Conservation (phyloP, 257 asterid genomes). For the Cinchona pubescens region DNA sequence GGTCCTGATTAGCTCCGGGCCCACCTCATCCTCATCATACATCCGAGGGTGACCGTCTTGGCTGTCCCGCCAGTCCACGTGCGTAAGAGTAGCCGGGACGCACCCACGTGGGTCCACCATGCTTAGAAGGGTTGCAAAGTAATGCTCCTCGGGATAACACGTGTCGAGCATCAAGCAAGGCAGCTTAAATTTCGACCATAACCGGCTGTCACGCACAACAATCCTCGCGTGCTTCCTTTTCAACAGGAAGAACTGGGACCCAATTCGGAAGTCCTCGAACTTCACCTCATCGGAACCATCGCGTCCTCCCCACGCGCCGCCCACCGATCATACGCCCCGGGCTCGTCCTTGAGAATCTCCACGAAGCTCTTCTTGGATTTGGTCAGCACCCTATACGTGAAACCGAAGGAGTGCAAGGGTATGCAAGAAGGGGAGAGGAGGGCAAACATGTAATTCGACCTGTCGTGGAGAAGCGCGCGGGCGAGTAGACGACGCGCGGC, state of each 20-base stretch:
- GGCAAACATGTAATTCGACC: slow-evolving; percentile 61
- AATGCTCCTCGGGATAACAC: slow-evolving; percentile 92
- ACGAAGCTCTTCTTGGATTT: slow-evolving; percentile 52
- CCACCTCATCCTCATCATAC: slow-evolving; percentile 45
- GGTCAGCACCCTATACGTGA: slow-evolving; percentile 31
- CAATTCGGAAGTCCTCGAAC: slow-evolving; percentile 59
- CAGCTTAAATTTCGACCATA: slow-evolving; percentile 68
- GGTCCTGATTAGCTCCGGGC: slow-evolving; percentile 37
- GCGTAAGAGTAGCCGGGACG: slow-evolving; percentile 61
- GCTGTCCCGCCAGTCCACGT: slow-evolving; percentile 66
- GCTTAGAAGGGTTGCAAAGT: slow-evolving; percentile 64
- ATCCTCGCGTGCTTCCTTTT: slow-evolving; percentile 58
- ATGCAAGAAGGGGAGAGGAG: slow-evolving; percentile 63
- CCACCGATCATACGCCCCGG: slow-evolving; percentile 62
- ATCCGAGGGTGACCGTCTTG: slow-evolving; percentile 62
- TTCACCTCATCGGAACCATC: slow-evolving; percentile 69
- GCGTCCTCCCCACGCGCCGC: slow-evolving; percentile 77
- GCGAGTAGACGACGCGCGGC: slow-evolving; percentile 69
- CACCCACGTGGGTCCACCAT: slow-evolving; percentile 72
- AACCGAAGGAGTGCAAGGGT: slow-evolving; percentile 54
- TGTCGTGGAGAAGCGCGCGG: slow-evolving; percentile 64
- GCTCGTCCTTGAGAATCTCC: slow-evolving; percentile 56
- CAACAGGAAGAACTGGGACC: slow-evolving; percentile 73
- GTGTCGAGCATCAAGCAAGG: slow-evolving; percentile 47
- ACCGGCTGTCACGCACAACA: slow-evolving; percentile 46